Evolutionary conservation across 208 protist genomes (phyloP), one percentile per base, ranked within the genome.

Genomic region (Crithidia fasciculata): DNA sequence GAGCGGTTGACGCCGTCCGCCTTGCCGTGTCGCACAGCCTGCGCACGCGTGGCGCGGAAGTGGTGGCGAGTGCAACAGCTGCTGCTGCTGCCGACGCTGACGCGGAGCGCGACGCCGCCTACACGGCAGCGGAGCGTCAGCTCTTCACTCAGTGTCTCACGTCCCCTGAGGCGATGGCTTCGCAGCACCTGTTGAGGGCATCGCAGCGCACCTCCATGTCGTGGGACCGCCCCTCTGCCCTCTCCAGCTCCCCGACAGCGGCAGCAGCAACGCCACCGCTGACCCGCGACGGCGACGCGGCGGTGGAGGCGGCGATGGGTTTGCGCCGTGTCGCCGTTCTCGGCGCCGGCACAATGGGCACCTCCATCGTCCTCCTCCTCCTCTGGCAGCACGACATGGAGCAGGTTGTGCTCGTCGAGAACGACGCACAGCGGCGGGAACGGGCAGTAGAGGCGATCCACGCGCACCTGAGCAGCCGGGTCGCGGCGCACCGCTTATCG

Each of bases 301-400:
- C 68, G 7, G 40, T 54, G 40, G 65, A 60, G 41, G 19, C 50
- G n/a, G 45, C 50, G 41, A 36, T 69, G 18, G 59, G 58, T 10
- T 50, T 95, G 39, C 70, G 75, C 9, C 67, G 54, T 8, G 72
- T 94, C 4, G 85, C 75, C 43, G 82, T 98, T 40, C 81, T 98
- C 53, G 94, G 96, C 19, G 88, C 89, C 18, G 92, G 92, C 15
- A 85, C 84, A 16, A 85, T 97, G 75, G 94, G 92, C 43, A 82
- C 80, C 10, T 92, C 87, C 3, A 85, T 98, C 49, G 86, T 85
- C 0, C 82, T 96, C 28, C 72, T 88, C n/a, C 71, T 90, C 5
- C 72, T 97, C 18, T 74, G 83, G 56, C 71, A 69, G 63, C 65
- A 68, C 18, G 54, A 85, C n/a, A 74, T 78, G 12, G 90, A 88